Evolutionary conservation across 495 filamentous ascomycete species (phyloP), one percentile per base, ranked within the genome.

Genomic region (Chaetomium tenue): DNA sequence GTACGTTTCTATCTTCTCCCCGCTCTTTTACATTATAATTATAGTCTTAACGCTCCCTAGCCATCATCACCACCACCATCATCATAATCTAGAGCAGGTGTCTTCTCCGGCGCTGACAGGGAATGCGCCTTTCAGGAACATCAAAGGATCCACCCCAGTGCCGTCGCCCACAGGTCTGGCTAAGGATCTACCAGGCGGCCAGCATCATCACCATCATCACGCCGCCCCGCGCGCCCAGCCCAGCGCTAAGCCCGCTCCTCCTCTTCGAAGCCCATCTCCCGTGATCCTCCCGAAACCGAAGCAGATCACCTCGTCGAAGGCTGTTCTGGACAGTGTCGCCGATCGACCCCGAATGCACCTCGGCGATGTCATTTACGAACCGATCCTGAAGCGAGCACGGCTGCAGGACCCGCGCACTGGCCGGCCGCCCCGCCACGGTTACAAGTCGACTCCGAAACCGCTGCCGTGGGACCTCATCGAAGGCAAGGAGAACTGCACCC

Each of bases 401-500:
- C 60, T 76, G 12, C 74, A 79, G 39, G 74, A 81, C 83, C 57
- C 81, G 68, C 63, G 78, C 75, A 64, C 84, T 73, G 44, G 66
- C 13, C 66, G 75, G 7, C 78, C 83, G 70, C 82, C 80, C 64
- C 88, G 86, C 71, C 85, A 83, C 68, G 87, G 86, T 39, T 93
- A 85, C 73, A 85, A 82, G 42, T 89, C 84, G 20, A 90, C 83
- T 8, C 91, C 93, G 0, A 84, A 83, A 37, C 89, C 90, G 16
- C 77, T 96, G 5, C 93, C 91, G 4, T 70, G 73, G 72, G 75
- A 78, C 6, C 77, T 86, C 12, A 95, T 94, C 68, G 87, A 91
- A 67, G 86, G 84, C 25, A 89, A 91, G 47, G 89, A 92, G 67
- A 98, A 98, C 64, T 96, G 91, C 71, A 96, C 92, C 0, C 85